Evolutionary conservation across 2,329 filamentous ascomycete genomes (phyloP).

Genomic region (Lachnum nothofagi): DNA sequence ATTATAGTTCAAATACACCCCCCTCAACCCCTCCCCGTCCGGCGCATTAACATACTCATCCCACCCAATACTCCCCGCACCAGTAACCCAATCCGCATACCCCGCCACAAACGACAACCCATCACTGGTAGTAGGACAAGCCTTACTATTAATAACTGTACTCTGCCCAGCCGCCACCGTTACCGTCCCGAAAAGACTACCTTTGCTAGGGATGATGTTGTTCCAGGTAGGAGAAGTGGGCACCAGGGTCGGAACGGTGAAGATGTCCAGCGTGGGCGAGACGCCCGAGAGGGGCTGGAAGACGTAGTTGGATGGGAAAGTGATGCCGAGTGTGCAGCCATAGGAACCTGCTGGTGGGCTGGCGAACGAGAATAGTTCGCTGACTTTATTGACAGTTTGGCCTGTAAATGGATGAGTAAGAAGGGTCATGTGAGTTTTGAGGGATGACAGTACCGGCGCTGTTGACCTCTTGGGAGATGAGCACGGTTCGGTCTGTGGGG

Average conservation of each 20-base stretch:
- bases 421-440: neutral
- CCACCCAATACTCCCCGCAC: constrained; percentile 8
- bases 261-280: constrained; percentile 8
- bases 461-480: neutral
- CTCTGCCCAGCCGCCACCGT: constrained; percentile 3
- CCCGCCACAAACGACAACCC: constrained; percentile 8
- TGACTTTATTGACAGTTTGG: neutral
- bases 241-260: constrained; percentile 1
- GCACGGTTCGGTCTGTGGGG: neutral
- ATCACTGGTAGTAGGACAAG: constrained; percentile 4
- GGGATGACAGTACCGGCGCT: neutral
- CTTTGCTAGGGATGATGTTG: constrained; percentile 6
- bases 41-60: constrained; percentile 10
- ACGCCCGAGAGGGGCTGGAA: neutral
- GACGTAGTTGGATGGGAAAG: constrained; percentile 1
- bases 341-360: neutral
- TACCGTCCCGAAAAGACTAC: constrained; percentile 6
- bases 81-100: constrained; percentile 14
- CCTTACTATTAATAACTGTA: constrained; percentile 4
- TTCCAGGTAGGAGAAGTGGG: constrained; percentile 5
- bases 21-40: constrained; percentile 8
- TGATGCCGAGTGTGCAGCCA: neutral
- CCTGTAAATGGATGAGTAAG: neutral
- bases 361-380: neutral
- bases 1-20: constrained; percentile 17